Evolutionary conservation across 78 protist species (phyloP).

Genomic region (Emiliania huxleyi): DNA sequence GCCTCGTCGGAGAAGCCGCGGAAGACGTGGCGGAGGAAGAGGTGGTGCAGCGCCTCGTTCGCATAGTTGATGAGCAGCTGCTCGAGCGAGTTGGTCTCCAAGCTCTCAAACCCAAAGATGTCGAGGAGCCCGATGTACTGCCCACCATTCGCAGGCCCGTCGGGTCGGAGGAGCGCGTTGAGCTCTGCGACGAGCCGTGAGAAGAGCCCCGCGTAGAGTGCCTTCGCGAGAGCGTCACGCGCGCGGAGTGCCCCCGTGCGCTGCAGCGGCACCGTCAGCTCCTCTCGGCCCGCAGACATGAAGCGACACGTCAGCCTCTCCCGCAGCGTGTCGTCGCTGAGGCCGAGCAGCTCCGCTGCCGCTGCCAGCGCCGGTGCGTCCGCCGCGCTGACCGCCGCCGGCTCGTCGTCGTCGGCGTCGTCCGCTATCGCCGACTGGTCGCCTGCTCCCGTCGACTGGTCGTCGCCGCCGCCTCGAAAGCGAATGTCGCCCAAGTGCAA

Average conservation of each 20-base stretch:
- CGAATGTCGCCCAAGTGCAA: background rate
- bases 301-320: background rate
- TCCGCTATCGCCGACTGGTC: background rate
- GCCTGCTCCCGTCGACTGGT: too few species aligned
- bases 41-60: background rate
- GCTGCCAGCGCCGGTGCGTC: background rate
- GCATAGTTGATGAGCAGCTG: background rate
- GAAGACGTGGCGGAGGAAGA: background rate
- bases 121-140: conserved; percentile 66
- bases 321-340: background rate
- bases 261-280: background rate
- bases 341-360: background rate
- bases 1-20: background rate
- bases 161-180: background rate
- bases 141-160: background rate
- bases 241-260: background rate
- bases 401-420: background rate
- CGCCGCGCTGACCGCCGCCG: background rate
- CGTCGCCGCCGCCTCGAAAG: background rate
- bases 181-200: background rate
- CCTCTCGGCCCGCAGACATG: background rate
- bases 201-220: background rate
- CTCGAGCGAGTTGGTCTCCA: conserved; percentile 43
- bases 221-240: background rate
- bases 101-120: conserved; percentile 93